These are phyloP conservation scores for Tranzscheliella williamsii DNA, from an alignment of 1,284 basidiomycete species.

Conservation along the genomic window DNA sequence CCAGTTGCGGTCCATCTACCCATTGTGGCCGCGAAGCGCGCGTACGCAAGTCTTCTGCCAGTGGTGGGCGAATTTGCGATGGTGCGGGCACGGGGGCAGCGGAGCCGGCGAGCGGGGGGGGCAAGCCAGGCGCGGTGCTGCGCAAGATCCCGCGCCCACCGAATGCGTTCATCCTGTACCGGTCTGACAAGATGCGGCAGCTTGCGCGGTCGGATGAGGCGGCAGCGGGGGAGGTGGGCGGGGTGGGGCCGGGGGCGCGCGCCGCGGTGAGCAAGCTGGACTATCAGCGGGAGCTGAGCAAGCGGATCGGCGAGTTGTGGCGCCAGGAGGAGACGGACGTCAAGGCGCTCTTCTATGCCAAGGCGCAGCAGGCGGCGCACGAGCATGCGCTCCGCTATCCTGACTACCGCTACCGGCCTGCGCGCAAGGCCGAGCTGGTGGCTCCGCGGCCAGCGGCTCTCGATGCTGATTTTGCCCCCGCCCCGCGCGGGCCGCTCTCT, in stretches of 20 bases:
- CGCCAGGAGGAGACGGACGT: slow-evolving; percentile 9
- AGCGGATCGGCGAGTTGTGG: slow-evolving; percentile 25
- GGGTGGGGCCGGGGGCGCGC: not conserved
- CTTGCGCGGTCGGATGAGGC: not conserved
- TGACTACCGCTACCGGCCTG: slow-evolving; percentile 22
- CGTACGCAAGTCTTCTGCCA: too few relatives aligned
- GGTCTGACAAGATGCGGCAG: slow-evolving; percentile 22
- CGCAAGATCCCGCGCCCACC: slow-evolving; percentile 28
- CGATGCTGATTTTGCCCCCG: slow-evolving; percentile 7
- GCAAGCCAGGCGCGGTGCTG: slow-evolving; percentile 1
- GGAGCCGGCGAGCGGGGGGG: too few relatives aligned
- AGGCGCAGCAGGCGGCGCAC: slow-evolving; percentile 13
- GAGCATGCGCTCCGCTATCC: slow-evolving; percentile 22
- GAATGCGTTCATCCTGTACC: slow-evolving; percentile 38
- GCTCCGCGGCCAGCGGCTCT: not conserved
- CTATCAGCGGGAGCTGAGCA: slow-evolving; percentile 28
- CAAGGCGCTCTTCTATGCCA: slow-evolving; percentile 19
- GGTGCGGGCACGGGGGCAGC: too few relatives aligned
- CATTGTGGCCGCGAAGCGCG: too few relatives aligned
- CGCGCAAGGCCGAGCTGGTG: not conserved
- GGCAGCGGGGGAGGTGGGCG: too few relatives aligned
- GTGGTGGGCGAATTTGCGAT: too few relatives aligned
- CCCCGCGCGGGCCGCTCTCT: slow-evolving; percentile 13
- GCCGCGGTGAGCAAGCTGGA: slow-evolving; percentile 21
- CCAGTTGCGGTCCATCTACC: too few relatives aligned